These are phyloP conservation scores for Fusarium sp. DNA, from an alignment of 2,329 filamentous ascomycete species.

Conservation along the genomic window DNA sequence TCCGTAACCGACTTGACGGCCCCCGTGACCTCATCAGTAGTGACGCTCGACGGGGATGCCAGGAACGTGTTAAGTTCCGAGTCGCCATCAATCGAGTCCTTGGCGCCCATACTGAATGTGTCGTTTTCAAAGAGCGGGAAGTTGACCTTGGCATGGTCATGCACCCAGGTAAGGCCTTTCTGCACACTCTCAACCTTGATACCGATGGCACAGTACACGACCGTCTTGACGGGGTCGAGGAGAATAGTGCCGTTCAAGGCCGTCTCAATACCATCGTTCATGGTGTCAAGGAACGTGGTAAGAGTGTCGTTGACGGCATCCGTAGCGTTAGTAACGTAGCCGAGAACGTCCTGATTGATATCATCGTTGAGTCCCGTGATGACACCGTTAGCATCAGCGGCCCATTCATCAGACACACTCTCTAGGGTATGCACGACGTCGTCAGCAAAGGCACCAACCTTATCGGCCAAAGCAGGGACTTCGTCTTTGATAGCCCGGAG, in stretches of 20 bases:
- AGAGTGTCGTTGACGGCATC: conserved; percentile 88
- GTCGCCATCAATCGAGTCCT: conserved; percentile 72
- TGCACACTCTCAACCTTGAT: conserved; percentile 90
- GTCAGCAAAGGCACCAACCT: conserved; percentile 86
- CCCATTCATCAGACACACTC: conserved; percentile 83
- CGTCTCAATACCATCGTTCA: conserved; percentile 79
- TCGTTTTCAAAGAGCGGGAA: conserved; percentile 86
- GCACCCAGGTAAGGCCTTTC: conserved; percentile 93
- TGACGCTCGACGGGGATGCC: conserved; percentile 79
- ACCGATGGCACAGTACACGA: conserved; percentile 89
- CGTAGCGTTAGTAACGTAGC: conserved; percentile 90
- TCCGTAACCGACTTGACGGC: conserved; percentile 80
- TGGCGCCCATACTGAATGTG: conserved; percentile 86
- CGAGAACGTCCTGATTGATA: conserved; percentile 88
- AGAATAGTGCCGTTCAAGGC: conserved; percentile 89
- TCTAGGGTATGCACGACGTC: conserved; percentile 82
- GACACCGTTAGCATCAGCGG: conserved; percentile 80
- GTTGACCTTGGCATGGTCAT: conserved; percentile 85
- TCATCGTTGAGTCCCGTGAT: conserved; percentile 80
- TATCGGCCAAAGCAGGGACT: conserved; percentile 79
- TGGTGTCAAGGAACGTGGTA: conserved; percentile 84
- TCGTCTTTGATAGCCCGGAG: conserved; percentile 81
- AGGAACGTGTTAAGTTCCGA: conserved; percentile 79
- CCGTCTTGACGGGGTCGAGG: conserved; percentile 81
- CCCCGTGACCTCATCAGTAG: conserved; percentile 85